Base-by-base conservation (phyloP, 306 rosid species). In the Casuarina glauca region DNA sequence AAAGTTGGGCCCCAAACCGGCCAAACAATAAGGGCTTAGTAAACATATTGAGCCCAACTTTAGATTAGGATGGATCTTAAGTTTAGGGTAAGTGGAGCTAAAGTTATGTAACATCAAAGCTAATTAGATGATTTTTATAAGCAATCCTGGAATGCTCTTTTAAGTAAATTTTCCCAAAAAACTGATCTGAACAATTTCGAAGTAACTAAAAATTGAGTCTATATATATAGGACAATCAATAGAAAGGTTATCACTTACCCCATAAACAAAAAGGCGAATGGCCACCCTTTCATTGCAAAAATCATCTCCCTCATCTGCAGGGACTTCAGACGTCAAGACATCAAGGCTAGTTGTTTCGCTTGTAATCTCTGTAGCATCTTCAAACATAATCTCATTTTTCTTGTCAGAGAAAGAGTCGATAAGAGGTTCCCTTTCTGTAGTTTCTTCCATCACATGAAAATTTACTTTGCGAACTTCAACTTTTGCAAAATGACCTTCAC, bases 381-480 rank as follows among this genome's bases (percentile, higher is more conserved):
- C 89, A 76, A 67, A 70, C 74, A 79, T 73, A 68, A 75, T 42
- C 61, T 88, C 89, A 11, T 81, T 78, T 69, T 85, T 72, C 44
- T 55, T 81, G 61, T 83, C 88, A 75, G 76, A 83, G 67, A 80
- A 77, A 86, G 45, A 81, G 74, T 74, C 62, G 62, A 67, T 45
- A 57, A 72, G 66, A 70, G 82, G 80, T 69, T 76, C 97, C 41
- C 75, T 75, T 53, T 70, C 77, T 26, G 63, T 68, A 57, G 48
- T 86, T 70, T 84, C 95, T 74, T 81, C 84, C 51, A 48, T 75
- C 51, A 83, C 93, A 42, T 72, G 76, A 81, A 91, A 86, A 64
- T 81, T 87, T 86, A 88, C 82, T 84, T 86, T 95, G 66, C 97
- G 96, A 74, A 92, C 87, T 86, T 92, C 96, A 57, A 93, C 93